Evolutionary conservation across 169 alveolate species (phyloP).

Genomic region (Eimeria acervulina): DNA sequence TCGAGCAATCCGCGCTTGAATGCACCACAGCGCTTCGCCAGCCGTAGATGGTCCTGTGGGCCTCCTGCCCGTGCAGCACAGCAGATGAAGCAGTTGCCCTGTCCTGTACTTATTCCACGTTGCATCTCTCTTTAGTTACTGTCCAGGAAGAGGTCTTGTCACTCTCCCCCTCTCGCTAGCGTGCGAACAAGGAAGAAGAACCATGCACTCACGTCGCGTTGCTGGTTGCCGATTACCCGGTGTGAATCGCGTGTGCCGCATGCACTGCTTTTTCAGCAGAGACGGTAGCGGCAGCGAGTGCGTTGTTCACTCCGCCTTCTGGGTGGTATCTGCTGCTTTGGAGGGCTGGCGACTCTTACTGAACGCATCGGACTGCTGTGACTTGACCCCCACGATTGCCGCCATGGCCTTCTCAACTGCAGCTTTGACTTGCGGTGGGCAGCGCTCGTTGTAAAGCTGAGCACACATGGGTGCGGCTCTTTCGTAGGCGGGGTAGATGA

Average conservation of each 20-base stretch:
- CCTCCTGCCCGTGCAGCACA: neutral
- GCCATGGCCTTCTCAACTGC: conserved; percentile 54
- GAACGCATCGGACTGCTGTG: conserved; percentile 69
- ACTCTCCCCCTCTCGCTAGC: conserved; percentile 37
- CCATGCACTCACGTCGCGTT: neutral
- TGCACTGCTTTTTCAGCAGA: neutral
- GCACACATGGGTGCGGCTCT: conserved; percentile 67
- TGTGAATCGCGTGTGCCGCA: neutral
- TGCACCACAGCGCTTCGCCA: neutral
- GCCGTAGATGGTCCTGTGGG: neutral
- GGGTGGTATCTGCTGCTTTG: conserved; percentile 51
- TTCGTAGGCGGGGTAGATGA: conserved; percentile 69
- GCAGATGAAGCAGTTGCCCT: neutral
- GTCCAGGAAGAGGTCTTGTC: neutral
- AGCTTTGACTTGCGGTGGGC: conserved; percentile 55
- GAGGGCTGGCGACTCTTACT: conserved; percentile 77
- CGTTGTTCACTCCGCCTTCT: conserved; percentile 37
- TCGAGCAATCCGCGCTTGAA: too few species aligned
- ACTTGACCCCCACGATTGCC: neutral
- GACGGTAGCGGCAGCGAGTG: neutral
- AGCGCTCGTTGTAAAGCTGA: conserved; percentile 59
- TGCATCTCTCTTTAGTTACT: neutral
- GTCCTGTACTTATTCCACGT: neutral
- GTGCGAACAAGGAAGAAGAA: conserved; percentile 17
- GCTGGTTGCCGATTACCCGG: neutral